Evolutionary conservation across 768 basidiomycete species (phyloP), one percentile per base, ranked within the genome.

Genomic region (Leccinum boreale): DNA sequence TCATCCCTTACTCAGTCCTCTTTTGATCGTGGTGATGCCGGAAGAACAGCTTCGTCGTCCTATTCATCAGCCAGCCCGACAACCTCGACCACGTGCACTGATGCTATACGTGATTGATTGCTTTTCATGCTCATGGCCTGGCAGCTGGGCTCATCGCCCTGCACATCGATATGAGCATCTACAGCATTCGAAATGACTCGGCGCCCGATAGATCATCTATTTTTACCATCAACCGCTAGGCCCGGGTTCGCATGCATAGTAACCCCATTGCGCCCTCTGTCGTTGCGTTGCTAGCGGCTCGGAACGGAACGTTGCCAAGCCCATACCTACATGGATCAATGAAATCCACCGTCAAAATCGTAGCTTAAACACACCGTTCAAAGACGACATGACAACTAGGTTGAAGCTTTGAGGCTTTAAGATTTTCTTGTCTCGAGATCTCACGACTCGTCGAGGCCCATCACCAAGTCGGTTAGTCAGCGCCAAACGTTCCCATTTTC

Each of bases 11-110:
- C 29, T 29, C 29, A 29, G 29, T 29, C 19, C 9, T 31, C 17
- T 23, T n/a, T 55, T 60, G 49, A 62, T 53, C 17, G 2, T 26
- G 15, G 14, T 52, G 58, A 61, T 65, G 33, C 4, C 31, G 19
- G 54, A 28, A 12, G 31, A 19, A 42, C 10, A 3, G 28, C n/a
- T 50, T 44, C 21, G 9, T 51, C n/a, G 23, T 47, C 36, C 33
- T 55, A 49, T 36, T n/a, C 12, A 28, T 33, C 35, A 31, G 49
- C 59, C 44, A 28, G 17, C 31, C 23, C 15, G 11, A 11, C 42
- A 12, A 28, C 29, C 23, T 23, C 36, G 17, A 9, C 10, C 7
- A 47, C 21, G 31, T 11, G 8, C 3, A 49, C 29, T 29, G 29
- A 26, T 26, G 26, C 26, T 1, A 26, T 19, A 21, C 42, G 2